Percentiles rank a stretch among this genome's conserved stretches.
These are phyloP conservation scores for Kockiozyma suomiensis DNA, from an alignment of 805 yeast genomes.

Conservation along the genomic window DNA sequence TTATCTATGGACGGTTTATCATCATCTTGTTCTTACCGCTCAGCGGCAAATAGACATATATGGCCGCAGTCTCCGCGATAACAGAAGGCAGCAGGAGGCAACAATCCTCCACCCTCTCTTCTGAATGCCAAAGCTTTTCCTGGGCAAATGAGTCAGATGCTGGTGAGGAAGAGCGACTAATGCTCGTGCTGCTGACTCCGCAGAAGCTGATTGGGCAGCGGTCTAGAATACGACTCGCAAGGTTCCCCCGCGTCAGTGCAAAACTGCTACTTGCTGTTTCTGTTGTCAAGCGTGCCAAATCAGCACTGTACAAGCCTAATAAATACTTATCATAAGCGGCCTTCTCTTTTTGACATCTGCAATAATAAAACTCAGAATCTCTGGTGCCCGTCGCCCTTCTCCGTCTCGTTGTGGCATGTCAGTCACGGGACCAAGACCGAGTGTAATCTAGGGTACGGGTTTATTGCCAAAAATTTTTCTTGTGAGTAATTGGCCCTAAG, in stretches of 20 bases:
- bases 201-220: conserved; percentile 4
- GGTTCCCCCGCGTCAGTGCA: background rate
- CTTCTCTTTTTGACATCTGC: no score
- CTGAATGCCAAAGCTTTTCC: no score
- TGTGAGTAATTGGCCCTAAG: conserved; percentile 24
- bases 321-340: no score
- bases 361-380: background rate
- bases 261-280: background rate
- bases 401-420: background rate
- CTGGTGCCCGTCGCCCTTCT: background rate
- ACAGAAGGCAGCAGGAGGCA: no score
- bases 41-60: background rate
- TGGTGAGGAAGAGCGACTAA: background rate
- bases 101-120: no score
- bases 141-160: background rate
- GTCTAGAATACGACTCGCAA: conserved; percentile 1
- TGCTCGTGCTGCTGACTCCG: background rate
- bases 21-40: no score
- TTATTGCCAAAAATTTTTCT: conserved; percentile 11
- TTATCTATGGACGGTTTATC: no score
- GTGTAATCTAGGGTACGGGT: background rate
- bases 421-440: conserved; percentile 1
- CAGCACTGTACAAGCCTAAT: no score
- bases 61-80: no score
- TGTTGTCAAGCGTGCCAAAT: background rate